Evolutionary conservation across 2,329 filamentous ascomycete genomes (phyloP).

Genomic region (Thielaviopsis populi): DNA sequence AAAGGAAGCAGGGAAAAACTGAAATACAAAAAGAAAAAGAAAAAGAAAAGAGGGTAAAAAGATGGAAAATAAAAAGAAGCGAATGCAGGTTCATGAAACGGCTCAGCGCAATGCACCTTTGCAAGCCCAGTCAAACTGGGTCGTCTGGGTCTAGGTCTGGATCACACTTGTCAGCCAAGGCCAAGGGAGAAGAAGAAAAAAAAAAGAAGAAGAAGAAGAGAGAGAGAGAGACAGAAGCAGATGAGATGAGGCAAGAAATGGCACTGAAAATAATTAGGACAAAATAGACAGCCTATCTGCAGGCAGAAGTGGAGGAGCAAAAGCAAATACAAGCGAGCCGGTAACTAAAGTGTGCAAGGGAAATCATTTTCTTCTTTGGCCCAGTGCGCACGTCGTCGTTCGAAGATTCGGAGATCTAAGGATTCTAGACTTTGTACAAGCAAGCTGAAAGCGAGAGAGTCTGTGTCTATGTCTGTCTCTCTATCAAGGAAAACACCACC

Average conservation of each 20-base stretch:
- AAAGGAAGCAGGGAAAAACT: background rate
- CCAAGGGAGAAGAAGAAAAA: background rate
- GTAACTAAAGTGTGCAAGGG: background rate
- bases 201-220: background rate
- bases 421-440: background rate
- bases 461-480: no score
- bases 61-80: background rate
- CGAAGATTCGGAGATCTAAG: background rate
- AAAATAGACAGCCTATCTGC: background rate
- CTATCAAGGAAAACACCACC: no score
- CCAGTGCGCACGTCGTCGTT: background rate
- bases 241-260: background rate
- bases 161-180: background rate
- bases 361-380: background rate
- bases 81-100: conserved; percentile 7
- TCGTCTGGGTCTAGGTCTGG: background rate
- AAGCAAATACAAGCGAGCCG: background rate
- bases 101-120: background rate
- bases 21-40: background rate
- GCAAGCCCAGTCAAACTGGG: background rate
- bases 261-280: background rate
- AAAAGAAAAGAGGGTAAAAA: background rate
- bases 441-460: background rate
- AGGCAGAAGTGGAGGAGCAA: background rate
- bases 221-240: background rate